Percentiles rank a stretch among this genome's conserved stretches.
phyloP scores from a whole-genome alignment of 371 early-diverging fungal genomes.

The Circinella umbellata region DNA sequence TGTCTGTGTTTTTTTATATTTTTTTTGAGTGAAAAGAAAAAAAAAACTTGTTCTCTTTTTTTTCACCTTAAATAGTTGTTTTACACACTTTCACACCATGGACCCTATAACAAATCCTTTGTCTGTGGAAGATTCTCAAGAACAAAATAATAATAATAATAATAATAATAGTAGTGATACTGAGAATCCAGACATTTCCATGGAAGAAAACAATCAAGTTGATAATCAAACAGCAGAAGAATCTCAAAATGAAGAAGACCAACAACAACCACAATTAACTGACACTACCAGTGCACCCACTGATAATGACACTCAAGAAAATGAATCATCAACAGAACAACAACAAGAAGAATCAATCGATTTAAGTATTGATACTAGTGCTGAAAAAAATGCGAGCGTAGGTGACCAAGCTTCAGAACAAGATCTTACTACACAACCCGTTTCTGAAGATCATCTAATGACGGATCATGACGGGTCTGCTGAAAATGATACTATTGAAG shows the following conservation, averaged over 20 bases:
- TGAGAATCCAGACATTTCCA: slow-evolving; percentile 2
- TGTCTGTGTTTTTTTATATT: too few relatives aligned
- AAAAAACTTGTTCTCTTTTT: not conserved
- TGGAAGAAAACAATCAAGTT: not conserved
- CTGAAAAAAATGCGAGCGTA: not conserved
- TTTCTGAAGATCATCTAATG: not conserved
- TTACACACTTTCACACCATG: not conserved
- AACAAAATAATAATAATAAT: not conserved
- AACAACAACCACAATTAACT: not conserved
- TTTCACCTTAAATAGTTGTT: not conserved
- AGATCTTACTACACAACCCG: not conserved
- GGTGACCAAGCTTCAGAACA: not conserved
- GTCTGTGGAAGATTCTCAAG: not conserved
- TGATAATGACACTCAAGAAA: not conserved
- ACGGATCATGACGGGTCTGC: not conserved
- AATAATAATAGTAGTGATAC: not conserved
- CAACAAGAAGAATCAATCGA: not conserved
- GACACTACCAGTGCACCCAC: not conserved
- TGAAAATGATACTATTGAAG: not conserved
- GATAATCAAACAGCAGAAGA: not conserved
- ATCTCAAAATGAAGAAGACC: not conserved
- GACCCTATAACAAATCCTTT: not conserved
- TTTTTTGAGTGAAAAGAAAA: too few relatives aligned
- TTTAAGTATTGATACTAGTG: not conserved
- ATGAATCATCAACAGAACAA: not conserved